These are phyloP conservation scores for Stagonosporopsis rhizophila DNA, from an alignment of 2,329 filamentous ascomycete species.

Conservation along the genomic window DNA sequence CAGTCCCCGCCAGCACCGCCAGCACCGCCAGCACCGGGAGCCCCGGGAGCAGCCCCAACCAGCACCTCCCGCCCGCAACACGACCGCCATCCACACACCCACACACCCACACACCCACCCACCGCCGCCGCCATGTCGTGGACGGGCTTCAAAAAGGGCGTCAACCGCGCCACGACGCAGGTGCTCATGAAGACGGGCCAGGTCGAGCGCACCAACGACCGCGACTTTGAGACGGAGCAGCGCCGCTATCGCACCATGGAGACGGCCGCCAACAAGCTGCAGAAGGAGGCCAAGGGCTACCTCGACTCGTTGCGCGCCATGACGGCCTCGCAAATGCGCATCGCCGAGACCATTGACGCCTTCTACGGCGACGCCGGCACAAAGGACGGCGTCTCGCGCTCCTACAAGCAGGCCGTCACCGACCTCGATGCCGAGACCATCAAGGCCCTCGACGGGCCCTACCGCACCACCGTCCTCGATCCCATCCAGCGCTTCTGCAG, in stretches of 20 bases:
- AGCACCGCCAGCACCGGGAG: no score
- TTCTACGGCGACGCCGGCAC: constrained; percentile 98
- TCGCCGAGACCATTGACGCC: constrained; percentile 98
- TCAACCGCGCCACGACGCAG: constrained; percentile 98
- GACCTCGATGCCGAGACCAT: constrained; percentile 98
- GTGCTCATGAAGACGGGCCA: constrained; percentile 99
- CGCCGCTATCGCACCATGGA: constrained; percentile 98
- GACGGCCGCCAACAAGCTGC: constrained; percentile 85
- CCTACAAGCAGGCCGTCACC: constrained; percentile 98
- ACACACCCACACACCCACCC: not conserved
- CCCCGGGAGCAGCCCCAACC: no score
- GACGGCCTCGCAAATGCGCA: constrained; percentile 99
- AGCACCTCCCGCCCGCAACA: no score
- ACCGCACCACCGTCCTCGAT: constrained; percentile 91
- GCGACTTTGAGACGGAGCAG: constrained; percentile 98
- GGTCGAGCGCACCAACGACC: constrained; percentile 98
- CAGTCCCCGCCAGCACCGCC: no score
- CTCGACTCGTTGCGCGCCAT: constrained; percentile 96
- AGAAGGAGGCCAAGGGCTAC: constrained; percentile 98
- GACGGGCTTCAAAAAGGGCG: constrained; percentile 94
- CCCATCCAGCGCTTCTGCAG: constrained; percentile 96
- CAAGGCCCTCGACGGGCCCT: constrained; percentile 96
- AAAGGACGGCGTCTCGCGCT: constrained; percentile 91
- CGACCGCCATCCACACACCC: not conserved
- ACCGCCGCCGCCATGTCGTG: constrained; percentile 49